Base-by-base conservation (phyloP, 2,329 filamentous ascomycete genomes). In the Canariomyces notabilis region DNA sequence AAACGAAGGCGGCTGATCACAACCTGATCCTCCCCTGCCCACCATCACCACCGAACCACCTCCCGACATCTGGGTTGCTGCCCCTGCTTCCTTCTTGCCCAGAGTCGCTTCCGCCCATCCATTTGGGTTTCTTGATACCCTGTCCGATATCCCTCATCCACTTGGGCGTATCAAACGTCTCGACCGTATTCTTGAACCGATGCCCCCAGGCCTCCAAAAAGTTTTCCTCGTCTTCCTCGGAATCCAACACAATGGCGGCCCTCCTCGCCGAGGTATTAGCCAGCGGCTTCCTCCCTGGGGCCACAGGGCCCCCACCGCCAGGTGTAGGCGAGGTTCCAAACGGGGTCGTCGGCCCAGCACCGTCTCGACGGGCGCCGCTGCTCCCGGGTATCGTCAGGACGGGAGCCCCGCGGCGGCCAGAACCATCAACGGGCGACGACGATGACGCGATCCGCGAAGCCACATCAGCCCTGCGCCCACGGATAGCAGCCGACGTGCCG, bases 141-240 rank as follows among this genome's bases (percentile, higher is more conserved):
- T 79, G 74, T 1, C 80, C 77, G 21, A 88, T 72, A 20, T 87
- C 84, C 57, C 82, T 77, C 53, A 95, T 71, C 89, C 90, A 97
- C 53, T 82, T 82, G 0, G 93, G 91, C 22, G 83, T 76, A 42
- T 89, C 85, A 2, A 89, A 76, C 0, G 82, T 85, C 51, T 97
- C 91, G 42, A 97, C 80, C 0, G 93, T 97, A 61, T 98, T 98
- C 66, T 83, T 87, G 57, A 98, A 83, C 29, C 91, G 77, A 61
- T 94, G 87, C 0, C 87, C 82, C 51, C 97, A 81, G 26, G 85
- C 83, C 55, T 87, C 79, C 60, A 97, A 89, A 64, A 95, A 88
- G 54, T 83, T 88, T 44, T 89, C 87, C 12, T 89, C 82, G 23
- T 87, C 83, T 1, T 79, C 74, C n/a, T 79, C 77, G 16, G 58